Conservation (phyloP, 352 stramenopile genomes). For the Pythium vanterpoolii region DNA sequence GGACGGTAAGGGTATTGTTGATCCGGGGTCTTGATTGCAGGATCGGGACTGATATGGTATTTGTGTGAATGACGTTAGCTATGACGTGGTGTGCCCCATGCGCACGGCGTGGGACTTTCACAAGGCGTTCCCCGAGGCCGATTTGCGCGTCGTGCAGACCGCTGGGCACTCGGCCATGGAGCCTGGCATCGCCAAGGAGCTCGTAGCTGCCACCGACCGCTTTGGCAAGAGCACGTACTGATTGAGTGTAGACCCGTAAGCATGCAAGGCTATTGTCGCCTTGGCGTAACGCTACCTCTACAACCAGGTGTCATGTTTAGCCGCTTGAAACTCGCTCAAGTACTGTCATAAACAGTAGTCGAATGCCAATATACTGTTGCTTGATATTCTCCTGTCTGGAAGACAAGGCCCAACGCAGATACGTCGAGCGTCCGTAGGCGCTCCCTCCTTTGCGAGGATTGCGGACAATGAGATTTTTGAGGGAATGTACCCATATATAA, state of each 20-base stretch:
- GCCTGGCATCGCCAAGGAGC: constrained; percentile 40
- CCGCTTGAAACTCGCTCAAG: not conserved
- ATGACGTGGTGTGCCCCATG: constrained; percentile 73
- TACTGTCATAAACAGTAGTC: not conserved
- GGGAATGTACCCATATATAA: too few species aligned
- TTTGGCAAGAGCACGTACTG: constrained; percentile 23
- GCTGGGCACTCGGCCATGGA: constrained; percentile 49
- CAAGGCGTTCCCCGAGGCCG: constrained; percentile 42
- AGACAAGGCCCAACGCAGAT: not conserved
- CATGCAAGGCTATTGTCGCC: too few species aligned
- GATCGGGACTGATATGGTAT: not conserved
- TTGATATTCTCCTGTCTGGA: not conserved
- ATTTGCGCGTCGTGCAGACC: constrained; percentile 46
- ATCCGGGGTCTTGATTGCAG: not conserved
- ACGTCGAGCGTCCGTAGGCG: not conserved
- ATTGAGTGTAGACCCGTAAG: not conserved
- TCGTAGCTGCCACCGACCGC: constrained; percentile 36
- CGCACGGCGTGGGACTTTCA: constrained; percentile 65
- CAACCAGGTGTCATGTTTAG: not conserved
- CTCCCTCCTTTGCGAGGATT: not conserved
- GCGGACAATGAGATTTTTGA: too few species aligned
- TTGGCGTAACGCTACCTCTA: too few species aligned
- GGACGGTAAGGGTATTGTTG: constrained; percentile 43
- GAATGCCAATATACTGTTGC: too few species aligned
- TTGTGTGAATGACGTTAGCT: constrained; percentile 23